Base-by-base conservation (phyloP, 106 monocot species). In the Phalaenopsis aphrodite region DNA sequence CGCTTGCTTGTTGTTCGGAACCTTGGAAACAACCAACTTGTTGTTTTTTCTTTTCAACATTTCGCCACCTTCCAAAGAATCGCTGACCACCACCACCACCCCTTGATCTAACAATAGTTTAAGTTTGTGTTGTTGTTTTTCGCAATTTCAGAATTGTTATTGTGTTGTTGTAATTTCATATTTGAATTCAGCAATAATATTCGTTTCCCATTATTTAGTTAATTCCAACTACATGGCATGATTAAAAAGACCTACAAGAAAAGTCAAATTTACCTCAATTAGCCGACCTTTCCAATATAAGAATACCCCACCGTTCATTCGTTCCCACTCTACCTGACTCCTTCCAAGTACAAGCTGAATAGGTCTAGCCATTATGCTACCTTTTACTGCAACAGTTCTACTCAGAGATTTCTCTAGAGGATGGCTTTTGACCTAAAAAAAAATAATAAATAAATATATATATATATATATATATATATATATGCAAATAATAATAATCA, bases 251-350 rank as follows among this genome's bases (percentile, higher is more conserved):
- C 64, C 64, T 24, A 23, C 10, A 64, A 23, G 24, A 14, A 69
- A 16, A 69, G 14, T 38, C 69, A 69, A 74, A 49, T 48, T 56
- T 55, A 94, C 94, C 92, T 94, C 94, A 79, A 94, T 94, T 69
- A 94, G 66, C 56, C 94, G 86, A 36, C 94, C 94, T 88, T 92
- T 91, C 94, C 92, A 94, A 65, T 94, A 94, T 52, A 94, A 69
- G 75, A 94, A 94, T 41, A 94, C 82, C 72, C 94, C 94, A 80
- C 88, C 76, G 66, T 94, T 94, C 79, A 85, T 49, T 61, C 84
- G 80, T 74, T 94, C 82, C 83, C 85, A 88, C 78, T 94, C 94
- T 24, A 81, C 78, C 42, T 82, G 86, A 55, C 91, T 92, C 24
- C 81, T 82, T 24, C 94, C 94, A 16, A 94, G 64, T 58, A 86